Conservation (phyloP, 1,284 basidiomycete species). For the Pseudozyma hubeiensis region DNA sequence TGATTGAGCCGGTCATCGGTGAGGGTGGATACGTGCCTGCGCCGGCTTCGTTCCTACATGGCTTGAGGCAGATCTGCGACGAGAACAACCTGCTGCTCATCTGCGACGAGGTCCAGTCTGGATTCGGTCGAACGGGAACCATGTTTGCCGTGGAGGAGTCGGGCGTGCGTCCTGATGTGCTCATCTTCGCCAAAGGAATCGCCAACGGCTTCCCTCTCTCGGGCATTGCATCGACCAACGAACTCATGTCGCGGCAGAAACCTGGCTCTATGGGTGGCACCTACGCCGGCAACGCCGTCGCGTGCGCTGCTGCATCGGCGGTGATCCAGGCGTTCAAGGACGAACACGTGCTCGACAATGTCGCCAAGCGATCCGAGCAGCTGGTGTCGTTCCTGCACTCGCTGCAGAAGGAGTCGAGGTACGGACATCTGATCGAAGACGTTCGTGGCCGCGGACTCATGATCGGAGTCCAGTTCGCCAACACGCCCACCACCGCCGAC, state of each 20-base stretch:
- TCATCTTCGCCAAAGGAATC: constrained; percentile 91
- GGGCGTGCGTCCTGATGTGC: constrained; percentile 84
- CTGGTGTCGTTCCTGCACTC: constrained; percentile 51
- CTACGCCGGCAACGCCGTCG: constrained; percentile 65
- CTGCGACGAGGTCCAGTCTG: constrained; percentile 96
- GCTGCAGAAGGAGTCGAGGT: constrained; percentile 40
- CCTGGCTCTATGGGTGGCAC: constrained; percentile 80
- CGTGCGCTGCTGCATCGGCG: constrained; percentile 61
- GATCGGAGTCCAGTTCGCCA: constrained; percentile 64
- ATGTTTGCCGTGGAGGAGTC: constrained; percentile 79
- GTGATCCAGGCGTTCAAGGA: constrained; percentile 60
- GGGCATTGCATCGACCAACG: constrained; percentile 83
- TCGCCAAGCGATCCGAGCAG: constrained; percentile 56
- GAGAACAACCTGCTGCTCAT: constrained; percentile 89
- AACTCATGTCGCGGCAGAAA: constrained; percentile 82
- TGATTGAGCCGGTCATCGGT: constrained; percentile 91
- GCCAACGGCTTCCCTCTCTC: constrained; percentile 95
- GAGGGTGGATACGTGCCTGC: constrained; percentile 94
- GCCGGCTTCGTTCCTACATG: constrained; percentile 81
- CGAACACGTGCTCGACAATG: constrained; percentile 64
- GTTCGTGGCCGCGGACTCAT: constrained; percentile 64
- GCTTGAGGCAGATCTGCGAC: constrained; percentile 85
- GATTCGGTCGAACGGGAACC: constrained; percentile 65
- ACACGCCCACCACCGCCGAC: constrained; percentile 8
- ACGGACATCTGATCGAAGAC: constrained; percentile 61